Conservation (phyloP, 225 moss, liverwort and hornwort genomes). For the Anthoceros angustus region DNA sequence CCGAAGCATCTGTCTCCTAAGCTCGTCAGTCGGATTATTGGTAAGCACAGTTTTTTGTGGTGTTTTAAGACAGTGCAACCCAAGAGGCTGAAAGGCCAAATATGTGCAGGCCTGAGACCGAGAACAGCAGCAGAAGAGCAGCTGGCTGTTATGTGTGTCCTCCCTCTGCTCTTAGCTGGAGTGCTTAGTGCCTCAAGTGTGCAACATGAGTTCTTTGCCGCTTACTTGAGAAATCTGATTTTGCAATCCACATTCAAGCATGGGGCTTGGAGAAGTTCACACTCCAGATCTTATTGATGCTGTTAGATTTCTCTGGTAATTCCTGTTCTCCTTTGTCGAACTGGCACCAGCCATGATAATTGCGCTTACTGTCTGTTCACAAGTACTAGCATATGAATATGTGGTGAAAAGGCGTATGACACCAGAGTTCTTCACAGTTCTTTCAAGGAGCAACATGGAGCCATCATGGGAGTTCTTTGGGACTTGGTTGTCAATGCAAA, state of each 20-base stretch:
- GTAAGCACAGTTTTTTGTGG: constrained; percentile 17
- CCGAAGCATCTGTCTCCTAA: constrained; percentile 55
- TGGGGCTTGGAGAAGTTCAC: constrained; percentile 53
- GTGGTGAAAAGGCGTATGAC: neutral
- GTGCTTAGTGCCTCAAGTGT: constrained; percentile 70
- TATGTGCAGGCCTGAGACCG: constrained; percentile 57
- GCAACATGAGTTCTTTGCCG: constrained; percentile 38
- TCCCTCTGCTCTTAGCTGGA: constrained; percentile 83
- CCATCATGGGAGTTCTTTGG: constrained; percentile 77
- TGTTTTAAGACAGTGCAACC: no score
- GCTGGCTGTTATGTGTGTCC: constrained; percentile 70
- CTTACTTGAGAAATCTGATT: constrained; percentile 75
- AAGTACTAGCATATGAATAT: neutral
- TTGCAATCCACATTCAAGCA: constrained; percentile 67
- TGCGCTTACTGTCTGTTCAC: neutral
- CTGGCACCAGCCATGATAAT: neutral
- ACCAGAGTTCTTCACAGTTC: constrained; percentile 23
- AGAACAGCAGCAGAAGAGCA: constrained; percentile 80
- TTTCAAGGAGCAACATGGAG: constrained; percentile 69
- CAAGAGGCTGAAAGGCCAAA: no score
- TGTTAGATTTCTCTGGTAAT: constrained; percentile 76
- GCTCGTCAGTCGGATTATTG: constrained; percentile 62
- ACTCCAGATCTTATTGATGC: constrained; percentile 78
- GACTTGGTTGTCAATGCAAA: constrained; percentile 83
- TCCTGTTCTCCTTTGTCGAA: neutral